phyloP scores from a whole-genome alignment of 2,329 filamentous ascomycete genomes.

The Penicillium sp. region DNA sequence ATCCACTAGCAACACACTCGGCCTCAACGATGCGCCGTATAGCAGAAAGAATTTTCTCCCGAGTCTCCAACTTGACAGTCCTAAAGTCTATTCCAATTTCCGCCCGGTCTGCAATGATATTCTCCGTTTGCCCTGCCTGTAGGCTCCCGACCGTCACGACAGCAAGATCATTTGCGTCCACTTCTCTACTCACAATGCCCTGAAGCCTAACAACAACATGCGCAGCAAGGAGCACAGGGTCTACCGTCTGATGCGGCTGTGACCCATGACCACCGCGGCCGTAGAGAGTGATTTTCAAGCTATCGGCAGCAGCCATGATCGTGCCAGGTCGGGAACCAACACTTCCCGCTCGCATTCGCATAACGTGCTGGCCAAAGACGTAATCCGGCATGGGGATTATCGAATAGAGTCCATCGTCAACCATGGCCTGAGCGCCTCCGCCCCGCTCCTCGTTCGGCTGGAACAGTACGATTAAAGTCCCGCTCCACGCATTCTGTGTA shows the following conservation, averaged over 20 bases:
- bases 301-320: constrained; percentile 40
- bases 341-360: constrained; percentile 37
- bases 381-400: constrained; percentile 49
- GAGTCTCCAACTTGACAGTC: constrained; percentile 39
- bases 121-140: constrained; percentile 53
- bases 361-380: constrained; percentile 51
- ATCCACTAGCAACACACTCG: constrained; percentile 46
- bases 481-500: constrained; percentile 46
- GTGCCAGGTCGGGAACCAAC: constrained; percentile 34
- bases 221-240: constrained; percentile 52
- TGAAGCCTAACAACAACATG: constrained; percentile 51
- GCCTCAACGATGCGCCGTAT: constrained; percentile 50
- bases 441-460: constrained; percentile 61
- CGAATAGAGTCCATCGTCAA: constrained; percentile 50
- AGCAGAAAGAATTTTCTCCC: constrained; percentile 41
- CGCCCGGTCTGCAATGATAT: constrained; percentile 51
- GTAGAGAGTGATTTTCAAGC: constrained; percentile 47
- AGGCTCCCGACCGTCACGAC: constrained; percentile 53
- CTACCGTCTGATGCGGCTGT: constrained; percentile 48
- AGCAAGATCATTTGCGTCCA: constrained; percentile 45
- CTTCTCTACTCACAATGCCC: constrained; percentile 50
- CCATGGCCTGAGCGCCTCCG: constrained; percentile 55
- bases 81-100: constrained; percentile 50
- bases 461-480: constrained; percentile 57
- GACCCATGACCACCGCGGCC: constrained; percentile 53